A percentile compares a stretch with the other conserved stretches of the same genome.
Evolutionary conservation across 2,329 filamentous ascomycete genomes (phyloP).

Genomic region (Graphiopsis chlorocephala): DNA sequence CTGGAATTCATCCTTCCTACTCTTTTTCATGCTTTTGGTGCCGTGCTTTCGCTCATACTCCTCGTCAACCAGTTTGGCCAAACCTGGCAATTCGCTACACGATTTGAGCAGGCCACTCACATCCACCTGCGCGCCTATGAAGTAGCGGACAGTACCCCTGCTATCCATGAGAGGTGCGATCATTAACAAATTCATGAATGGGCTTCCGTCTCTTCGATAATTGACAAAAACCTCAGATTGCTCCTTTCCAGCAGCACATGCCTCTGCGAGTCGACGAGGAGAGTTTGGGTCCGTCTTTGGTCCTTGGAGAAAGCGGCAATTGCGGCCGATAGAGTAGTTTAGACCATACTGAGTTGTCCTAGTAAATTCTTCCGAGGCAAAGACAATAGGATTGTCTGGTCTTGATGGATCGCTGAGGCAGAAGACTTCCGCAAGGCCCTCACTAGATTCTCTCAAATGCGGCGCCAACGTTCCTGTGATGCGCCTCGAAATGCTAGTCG

Average conservation of each 20-base stretch:
- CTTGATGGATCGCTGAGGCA: slow-evolving; percentile 72
- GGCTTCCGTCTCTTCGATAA: slow-evolving; percentile 70
- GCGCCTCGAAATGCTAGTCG: slow-evolving; percentile 63
- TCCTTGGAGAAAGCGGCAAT: slow-evolving; percentile 76
- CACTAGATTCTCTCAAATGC: slow-evolving; percentile 65
- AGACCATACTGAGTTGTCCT: slow-evolving; percentile 73
- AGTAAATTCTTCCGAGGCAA: slow-evolving; percentile 74
- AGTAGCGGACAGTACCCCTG: slow-evolving; percentile 64
- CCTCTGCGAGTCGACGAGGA: slow-evolving; percentile 60
- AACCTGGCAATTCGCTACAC: slow-evolving; percentile 61
- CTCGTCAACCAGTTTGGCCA: slow-evolving; percentile 41
- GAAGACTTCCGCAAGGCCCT: slow-evolving; percentile 73
- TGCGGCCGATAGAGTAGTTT: slow-evolving; percentile 69
- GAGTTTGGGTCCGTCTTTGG: slow-evolving; percentile 66
- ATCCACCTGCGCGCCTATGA: slow-evolving; percentile 71
- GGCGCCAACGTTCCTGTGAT: slow-evolving; percentile 66
- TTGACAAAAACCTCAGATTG: slow-evolving; percentile 73
- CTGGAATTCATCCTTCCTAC: slow-evolving; percentile 61
- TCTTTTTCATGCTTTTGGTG: slow-evolving; percentile 30
- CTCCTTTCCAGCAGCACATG: slow-evolving; percentile 62
- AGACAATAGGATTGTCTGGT: slow-evolving; percentile 72
- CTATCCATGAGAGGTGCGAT: slow-evolving; percentile 69
- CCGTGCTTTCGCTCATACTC: slow-evolving; percentile 33
- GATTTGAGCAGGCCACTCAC: slow-evolving; percentile 67
- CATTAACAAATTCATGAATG: slow-evolving; percentile 76